phyloP scores from a whole-genome alignment of 129 eudicot genomes.

The Rutidosis leptorrhynchoides region DNA sequence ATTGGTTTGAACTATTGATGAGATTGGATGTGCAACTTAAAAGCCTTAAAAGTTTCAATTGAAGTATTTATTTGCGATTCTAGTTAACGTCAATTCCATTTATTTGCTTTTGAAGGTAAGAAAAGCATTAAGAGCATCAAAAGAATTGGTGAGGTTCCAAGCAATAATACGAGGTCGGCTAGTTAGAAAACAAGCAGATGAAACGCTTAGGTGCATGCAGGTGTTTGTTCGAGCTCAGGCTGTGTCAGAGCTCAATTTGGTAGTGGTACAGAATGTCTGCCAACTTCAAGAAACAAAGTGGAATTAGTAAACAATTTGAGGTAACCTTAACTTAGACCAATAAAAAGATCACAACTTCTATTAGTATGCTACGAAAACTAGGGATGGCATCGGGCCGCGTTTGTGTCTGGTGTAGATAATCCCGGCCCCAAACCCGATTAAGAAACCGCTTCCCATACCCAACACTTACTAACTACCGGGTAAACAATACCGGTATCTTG shows the following conservation, averaged over 20 bases:
- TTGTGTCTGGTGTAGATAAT: no score
- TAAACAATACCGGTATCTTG: no score
- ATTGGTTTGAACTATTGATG: no score
- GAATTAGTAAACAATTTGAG: constrained; percentile 55
- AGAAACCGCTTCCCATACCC: no score
- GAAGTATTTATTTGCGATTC: not conserved
- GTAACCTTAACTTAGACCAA: no score
- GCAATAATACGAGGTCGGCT: constrained; percentile 87
- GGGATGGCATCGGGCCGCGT: no score
- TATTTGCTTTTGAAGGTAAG: constrained; percentile 52
- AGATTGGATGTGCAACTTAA: not conserved
- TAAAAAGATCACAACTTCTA: no score
- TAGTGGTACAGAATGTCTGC: constrained; percentile 37
- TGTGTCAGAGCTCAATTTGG: constrained; percentile 53
- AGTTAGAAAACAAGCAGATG: constrained; percentile 89
- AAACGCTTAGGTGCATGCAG: constrained; percentile 92
- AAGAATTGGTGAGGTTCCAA: constrained; percentile 81
- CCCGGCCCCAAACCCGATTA: no score
- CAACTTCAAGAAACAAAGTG: constrained; percentile 19
- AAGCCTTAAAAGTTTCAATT: no score
- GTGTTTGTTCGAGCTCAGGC: constrained; percentile 91
- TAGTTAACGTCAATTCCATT: not conserved
- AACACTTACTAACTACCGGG: no score
- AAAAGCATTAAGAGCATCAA: constrained; percentile 76
- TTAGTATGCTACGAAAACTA: no score